Conservation (phyloP, 805 yeast species). For the baker's yeast (Saccharomyces cerevisiae) region DNA sequence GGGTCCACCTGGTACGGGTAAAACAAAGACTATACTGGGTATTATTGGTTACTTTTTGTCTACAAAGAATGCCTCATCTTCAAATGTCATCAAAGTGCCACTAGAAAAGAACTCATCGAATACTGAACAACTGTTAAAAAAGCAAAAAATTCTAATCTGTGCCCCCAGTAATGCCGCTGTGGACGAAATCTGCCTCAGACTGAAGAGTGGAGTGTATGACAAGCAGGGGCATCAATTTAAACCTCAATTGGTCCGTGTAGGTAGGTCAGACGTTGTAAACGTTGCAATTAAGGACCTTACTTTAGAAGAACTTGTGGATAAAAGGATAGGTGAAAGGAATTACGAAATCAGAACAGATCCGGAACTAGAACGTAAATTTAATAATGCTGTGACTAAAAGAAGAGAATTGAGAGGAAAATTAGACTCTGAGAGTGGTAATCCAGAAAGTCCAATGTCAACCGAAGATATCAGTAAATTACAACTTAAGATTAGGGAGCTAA, state of each 20-base stretch:
- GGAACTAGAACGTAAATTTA: slow-evolving; percentile 40
- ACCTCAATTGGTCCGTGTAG: slow-evolving; percentile 77
- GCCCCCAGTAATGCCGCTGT: slow-evolving; percentile 99
- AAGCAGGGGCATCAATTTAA: slow-evolving; percentile 43
- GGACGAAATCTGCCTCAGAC: slow-evolving; percentile 82
- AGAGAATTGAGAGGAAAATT: slow-evolving; percentile 42
- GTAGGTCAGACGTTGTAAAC: slow-evolving; percentile 82
- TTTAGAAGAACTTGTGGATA: slow-evolving; percentile 77
- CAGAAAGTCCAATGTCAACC: slow-evolving; percentile 37
- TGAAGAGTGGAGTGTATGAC: slow-evolving; percentile 60
- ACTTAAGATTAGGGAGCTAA: slow-evolving; percentile 45
- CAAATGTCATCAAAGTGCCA: slow-evolving; percentile 30
- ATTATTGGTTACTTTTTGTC: slow-evolving; percentile 72
- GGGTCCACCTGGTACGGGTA: slow-evolving; percentile 99
- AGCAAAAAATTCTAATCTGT: slow-evolving; percentile 70
- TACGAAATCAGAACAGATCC: slow-evolving; percentile 33
- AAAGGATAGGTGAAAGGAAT: slow-evolving; percentile 38
- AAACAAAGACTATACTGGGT: slow-evolving; percentile 92
- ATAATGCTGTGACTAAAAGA: slow-evolving; percentile 50
- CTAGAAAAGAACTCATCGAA: slow-evolving; percentile 14
- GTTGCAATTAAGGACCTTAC: slow-evolving; percentile 74
- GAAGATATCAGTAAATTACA: slow-evolving; percentile 45
- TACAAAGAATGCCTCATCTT: slow-evolving; percentile 19
- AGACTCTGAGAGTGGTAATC: slow-evolving; percentile 35
- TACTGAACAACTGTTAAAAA: slow-evolving; percentile 23